Conservation (phyloP, 352 stramenopile genomes). For the Stramenopiles sp. region DNA sequence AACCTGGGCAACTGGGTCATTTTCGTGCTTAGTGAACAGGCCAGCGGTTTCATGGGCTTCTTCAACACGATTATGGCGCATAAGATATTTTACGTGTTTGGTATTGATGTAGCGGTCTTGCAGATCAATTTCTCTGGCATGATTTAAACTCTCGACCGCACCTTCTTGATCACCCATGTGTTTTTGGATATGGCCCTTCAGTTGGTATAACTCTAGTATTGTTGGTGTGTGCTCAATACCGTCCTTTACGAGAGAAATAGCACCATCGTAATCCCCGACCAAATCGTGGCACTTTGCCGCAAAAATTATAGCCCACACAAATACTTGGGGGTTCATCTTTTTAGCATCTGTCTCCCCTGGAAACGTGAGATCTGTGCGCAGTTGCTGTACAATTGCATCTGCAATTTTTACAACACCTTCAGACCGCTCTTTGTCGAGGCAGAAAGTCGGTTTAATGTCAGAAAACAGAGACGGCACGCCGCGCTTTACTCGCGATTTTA, state of each 20-base stretch:
- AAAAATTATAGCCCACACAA: slow-evolving; percentile 76
- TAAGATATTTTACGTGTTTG: slow-evolving; percentile 87
- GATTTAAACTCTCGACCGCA: slow-evolving; percentile 70
- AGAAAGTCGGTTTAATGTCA: slow-evolving; percentile 51
- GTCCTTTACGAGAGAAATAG: slow-evolving; percentile 63
- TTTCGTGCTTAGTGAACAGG: slow-evolving; percentile 82
- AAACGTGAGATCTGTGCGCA: neutral
- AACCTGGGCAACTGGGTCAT: slow-evolving; percentile 83
- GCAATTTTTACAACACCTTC: neutral
- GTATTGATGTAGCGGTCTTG: slow-evolving; percentile 97
- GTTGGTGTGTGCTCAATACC: slow-evolving; percentile 72
- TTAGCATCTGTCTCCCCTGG: slow-evolving; percentile 15
- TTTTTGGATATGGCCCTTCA: slow-evolving; percentile 78
- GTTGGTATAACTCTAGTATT: slow-evolving; percentile 74
- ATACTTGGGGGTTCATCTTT: slow-evolving; percentile 28
- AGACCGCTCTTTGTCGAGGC: neutral
- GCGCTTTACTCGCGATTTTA: neutral
- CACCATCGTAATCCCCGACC: slow-evolving; percentile 52
- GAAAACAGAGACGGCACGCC: slow-evolving; percentile 73
- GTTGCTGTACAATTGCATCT: neutral
- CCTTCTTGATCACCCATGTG: slow-evolving; percentile 61
- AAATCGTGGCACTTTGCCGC: slow-evolving; percentile 72
- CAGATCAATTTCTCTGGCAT: slow-evolving; percentile 74
- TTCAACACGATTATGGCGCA: slow-evolving; percentile 69
- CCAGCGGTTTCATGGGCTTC: slow-evolving; percentile 77